Conservation (phyloP, 345 rosid species). For the Microcos paniculata region DNA sequence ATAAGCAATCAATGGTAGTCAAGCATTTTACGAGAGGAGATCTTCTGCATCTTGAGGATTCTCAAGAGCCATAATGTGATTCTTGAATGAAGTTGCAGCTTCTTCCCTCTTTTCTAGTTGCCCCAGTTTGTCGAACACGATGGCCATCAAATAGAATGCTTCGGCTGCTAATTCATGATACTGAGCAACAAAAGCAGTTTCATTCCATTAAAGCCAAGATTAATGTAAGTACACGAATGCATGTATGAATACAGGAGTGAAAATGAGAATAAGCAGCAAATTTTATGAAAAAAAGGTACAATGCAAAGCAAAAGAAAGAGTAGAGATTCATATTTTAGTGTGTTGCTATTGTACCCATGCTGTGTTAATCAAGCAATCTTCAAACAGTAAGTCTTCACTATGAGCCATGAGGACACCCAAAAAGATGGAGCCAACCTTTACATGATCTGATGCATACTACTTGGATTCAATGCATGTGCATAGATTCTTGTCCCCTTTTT, state of each 20-base stretch:
- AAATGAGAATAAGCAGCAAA: background rate
- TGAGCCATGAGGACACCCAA: background rate
- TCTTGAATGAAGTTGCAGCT: conserved; percentile 73
- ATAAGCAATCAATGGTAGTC: background rate
- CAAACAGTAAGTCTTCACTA: background rate
- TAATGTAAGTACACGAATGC: background rate
- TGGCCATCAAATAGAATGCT: conserved; percentile 74
- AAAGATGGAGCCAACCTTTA: background rate
- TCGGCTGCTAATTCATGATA: conserved; percentile 89
- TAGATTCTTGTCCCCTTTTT: background rate
- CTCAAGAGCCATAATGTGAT: conserved; percentile 64
- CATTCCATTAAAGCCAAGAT: background rate
- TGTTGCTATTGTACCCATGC: background rate
- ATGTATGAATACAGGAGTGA: background rate
- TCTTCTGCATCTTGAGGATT: conserved; percentile 55
- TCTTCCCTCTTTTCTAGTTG: conserved; percentile 62
- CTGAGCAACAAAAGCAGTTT: conserved; percentile 37
- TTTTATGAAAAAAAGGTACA: background rate
- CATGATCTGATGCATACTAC: background rate
- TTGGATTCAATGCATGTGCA: background rate
- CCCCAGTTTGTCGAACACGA: conserved; percentile 64
- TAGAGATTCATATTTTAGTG: background rate
- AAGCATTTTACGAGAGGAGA: conserved; percentile 15
- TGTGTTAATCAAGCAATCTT: background rate
- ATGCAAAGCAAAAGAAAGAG: background rate